These are phyloP conservation scores for Lasiosphaeris hirsuta DNA, from an alignment of 495 filamentous ascomycete species.

Conservation along the genomic window DNA sequence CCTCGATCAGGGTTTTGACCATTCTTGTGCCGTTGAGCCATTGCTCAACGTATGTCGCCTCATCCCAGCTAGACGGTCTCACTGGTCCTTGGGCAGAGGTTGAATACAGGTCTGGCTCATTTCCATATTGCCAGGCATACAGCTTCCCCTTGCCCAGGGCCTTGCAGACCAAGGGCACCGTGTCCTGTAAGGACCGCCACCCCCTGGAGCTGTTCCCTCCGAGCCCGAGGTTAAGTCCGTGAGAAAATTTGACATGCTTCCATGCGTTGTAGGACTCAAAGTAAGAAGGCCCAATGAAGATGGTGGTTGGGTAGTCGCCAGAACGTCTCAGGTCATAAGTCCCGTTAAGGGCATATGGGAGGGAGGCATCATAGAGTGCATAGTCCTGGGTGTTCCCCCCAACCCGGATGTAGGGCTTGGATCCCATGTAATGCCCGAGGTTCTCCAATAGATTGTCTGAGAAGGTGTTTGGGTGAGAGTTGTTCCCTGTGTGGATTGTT, in stretches of 20 bases:
- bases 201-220: constrained; percentile 53
- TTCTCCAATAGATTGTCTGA: constrained; percentile 56
- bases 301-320: constrained; percentile 57
- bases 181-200: constrained; percentile 51
- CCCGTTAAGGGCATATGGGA: constrained; percentile 52
- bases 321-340: constrained; percentile 49
- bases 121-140: constrained; percentile 61
- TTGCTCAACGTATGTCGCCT: constrained; percentile 56
- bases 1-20: constrained; percentile 47
- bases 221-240: constrained; percentile 61
- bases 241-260: constrained; percentile 54
- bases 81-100: constrained; percentile 52
- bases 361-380: constrained; percentile 55
- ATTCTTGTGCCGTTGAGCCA: constrained; percentile 55
- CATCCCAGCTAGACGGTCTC: constrained; percentile 53
- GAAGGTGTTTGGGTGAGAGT: constrained; percentile 51
- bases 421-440: constrained; percentile 43
- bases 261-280: constrained; percentile 65
- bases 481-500: constrained; percentile 36
- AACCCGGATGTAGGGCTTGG: constrained; percentile 56
- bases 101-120: constrained; percentile 64
- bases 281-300: constrained; percentile 59
- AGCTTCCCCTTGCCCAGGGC: constrained; percentile 50
- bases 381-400: constrained; percentile 64
- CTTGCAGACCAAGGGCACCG: constrained; percentile 58